Evolutionary conservation across 2,329 filamentous ascomycete genomes (phyloP).

Genomic region (Fusarium irregulare): DNA sequence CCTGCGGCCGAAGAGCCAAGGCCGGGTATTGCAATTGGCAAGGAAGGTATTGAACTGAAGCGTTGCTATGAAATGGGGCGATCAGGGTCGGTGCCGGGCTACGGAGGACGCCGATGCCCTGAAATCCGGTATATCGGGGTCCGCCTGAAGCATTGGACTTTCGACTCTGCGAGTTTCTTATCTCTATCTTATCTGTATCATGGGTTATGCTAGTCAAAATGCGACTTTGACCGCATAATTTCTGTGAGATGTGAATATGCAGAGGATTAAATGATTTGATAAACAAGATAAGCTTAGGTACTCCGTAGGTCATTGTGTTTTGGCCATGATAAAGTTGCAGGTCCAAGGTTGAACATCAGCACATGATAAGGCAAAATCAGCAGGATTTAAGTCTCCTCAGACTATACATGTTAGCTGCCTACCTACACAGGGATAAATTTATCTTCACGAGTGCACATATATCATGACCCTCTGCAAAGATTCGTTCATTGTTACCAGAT

Average conservation of each 20-base stretch:
- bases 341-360: neutral
- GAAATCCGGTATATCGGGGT: slow-evolving; percentile 29
- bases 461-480: neutral
- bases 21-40: slow-evolving; percentile 19
- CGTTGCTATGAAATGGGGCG: slow-evolving; percentile 41
- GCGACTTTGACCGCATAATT: slow-evolving; percentile 36
- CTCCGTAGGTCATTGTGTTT: neutral
- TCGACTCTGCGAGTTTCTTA: slow-evolving; percentile 19
- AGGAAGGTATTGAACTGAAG: slow-evolving; percentile 29
- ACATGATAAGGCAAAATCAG: neutral
- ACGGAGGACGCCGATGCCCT: slow-evolving; percentile 47
- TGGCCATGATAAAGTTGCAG: slow-evolving; percentile 1
- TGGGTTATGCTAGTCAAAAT: slow-evolving; percentile 1
- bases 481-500: neutral
- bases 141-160: slow-evolving; percentile 30
- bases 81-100: slow-evolving; percentile 40
- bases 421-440: neutral
- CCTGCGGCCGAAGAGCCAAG: slow-evolving; percentile 36
- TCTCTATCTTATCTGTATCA: slow-evolving; percentile 33
- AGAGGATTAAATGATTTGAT: neutral
- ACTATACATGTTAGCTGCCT: neutral
- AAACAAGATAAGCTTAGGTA: neutral
- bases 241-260: slow-evolving; percentile 4
- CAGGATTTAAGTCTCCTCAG: neutral
- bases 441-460: neutral